Conservation (phyloP, 83 land plant species). For the Thuja plicata region DNA sequence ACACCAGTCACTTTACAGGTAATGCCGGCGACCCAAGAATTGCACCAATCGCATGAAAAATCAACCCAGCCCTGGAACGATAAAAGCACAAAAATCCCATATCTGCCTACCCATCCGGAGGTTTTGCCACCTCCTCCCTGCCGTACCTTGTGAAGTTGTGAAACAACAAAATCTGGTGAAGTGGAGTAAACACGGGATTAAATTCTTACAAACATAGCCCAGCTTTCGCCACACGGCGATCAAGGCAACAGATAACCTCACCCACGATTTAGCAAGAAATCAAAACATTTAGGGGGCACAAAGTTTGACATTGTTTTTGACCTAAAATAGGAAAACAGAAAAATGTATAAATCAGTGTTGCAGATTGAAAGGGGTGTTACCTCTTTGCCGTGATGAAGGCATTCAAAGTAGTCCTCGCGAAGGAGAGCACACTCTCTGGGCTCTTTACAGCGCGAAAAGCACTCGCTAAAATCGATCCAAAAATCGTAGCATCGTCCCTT, state of each 20-base stretch:
- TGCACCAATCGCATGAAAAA: background rate
- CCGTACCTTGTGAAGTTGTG: background rate
- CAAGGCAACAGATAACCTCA: background rate
- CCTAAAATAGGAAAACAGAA: background rate
- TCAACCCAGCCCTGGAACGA: background rate
- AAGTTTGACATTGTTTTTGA: background rate
- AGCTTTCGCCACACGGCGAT: background rate
- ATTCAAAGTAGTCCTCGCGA: slow-evolving; percentile 97
- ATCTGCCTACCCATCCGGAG: background rate
- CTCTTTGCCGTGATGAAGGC: slow-evolving; percentile 99
- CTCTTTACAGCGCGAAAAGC: slow-evolving; percentile 86
- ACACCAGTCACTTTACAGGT: background rate
- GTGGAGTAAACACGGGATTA: background rate
- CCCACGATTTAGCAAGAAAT: background rate
- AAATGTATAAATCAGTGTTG: background rate
- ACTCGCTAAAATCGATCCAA: slow-evolving; percentile 96
- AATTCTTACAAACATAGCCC: background rate
- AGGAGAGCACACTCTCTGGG: slow-evolving; percentile 85
- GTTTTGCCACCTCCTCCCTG: background rate
- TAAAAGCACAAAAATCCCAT: background rate
- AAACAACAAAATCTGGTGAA: background rate
- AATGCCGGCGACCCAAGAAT: background rate
- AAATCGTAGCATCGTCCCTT: slow-evolving; percentile 96
- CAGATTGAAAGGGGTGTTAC: slow-evolving; percentile 21
- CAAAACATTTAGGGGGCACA: background rate